Conservation (phyloP, 139 green algal genomes). For the Closterium sp. region DNA sequence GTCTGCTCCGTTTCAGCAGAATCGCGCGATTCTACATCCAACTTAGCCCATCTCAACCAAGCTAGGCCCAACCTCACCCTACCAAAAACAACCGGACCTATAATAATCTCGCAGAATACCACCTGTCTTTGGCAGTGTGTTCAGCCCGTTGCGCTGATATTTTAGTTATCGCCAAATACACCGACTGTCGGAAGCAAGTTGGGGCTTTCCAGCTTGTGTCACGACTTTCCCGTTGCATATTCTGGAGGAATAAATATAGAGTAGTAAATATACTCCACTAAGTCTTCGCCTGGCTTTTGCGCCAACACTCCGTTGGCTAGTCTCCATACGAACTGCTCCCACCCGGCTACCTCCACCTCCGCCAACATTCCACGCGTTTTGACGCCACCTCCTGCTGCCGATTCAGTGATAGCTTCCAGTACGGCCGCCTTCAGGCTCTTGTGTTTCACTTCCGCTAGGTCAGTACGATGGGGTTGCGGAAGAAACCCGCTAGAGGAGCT, state of each 20-base stretch:
- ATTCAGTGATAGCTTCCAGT: not conserved
- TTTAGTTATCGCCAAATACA: not conserved
- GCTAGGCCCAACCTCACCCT: not conserved
- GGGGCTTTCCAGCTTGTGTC: not conserved
- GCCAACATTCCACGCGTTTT: no score
- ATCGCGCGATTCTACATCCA: not conserved
- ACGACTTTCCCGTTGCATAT: not conserved
- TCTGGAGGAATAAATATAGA: not conserved
- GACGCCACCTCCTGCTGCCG: no score
- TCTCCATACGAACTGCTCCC: not conserved
- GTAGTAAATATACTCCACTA: not conserved
- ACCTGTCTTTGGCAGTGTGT: no score
- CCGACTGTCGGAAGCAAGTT: not conserved
- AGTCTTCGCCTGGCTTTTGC: no score
- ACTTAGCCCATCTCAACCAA: not conserved
- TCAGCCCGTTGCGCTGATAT: no score
- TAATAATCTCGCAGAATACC: no score
- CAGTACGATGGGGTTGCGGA: not conserved
- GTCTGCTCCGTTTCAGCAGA: not conserved
- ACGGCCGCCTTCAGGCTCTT: not conserved
- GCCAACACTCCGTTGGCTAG: not conserved
- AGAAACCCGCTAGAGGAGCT: not conserved
- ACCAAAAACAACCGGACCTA: not conserved
- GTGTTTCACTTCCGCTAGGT: not conserved
- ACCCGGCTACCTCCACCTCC: no score